Base-by-base conservation (phyloP, 306 rosid species). In the Datisca glomerata region DNA sequence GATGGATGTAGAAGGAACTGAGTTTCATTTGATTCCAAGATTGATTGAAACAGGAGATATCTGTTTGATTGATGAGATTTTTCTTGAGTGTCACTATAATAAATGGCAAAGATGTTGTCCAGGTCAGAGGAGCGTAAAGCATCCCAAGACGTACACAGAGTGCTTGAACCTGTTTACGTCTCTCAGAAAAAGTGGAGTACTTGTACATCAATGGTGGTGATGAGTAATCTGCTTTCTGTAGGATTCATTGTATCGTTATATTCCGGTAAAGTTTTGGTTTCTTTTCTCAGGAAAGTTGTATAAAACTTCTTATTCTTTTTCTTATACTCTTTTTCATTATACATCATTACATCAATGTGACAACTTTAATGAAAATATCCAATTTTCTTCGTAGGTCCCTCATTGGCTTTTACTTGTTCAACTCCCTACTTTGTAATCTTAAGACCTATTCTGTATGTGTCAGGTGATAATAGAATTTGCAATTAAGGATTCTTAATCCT, bases 201-300 rank as follows among this genome's bases (percentile, higher is more conserved):
- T 80, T 61, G 96, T 85, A 60, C 96, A 85, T 62, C 96, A 85
- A 45, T 85, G 96, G 96, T 85, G 74, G 74, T 85, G 57, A 72
- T n/a, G n/a, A n/a, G n/a, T n/a, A n/a, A n/a, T n/a, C n/a, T 31
- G 27, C 51, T 28, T 48, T 48, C 54, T 48, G 31, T 48, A 20
- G 13, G 18, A 20, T 62, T 62, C n/a, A n/a, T n/a, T n/a, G n/a
- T n/a, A n/a, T n/a, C n/a, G n/a, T n/a, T n/a, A n/a, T n/a, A n/a
- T n/a, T n/a, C n/a, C n/a, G n/a, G n/a, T n/a, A n/a, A n/a, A n/a
- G n/a, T 48, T 47, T 61, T 53, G 47, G 56, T 18, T 54, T 43
- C 24, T 61, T 53, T 59, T 32, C 18, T 40, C 61, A 20, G 29
- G 37, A 49, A 18, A 43, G 15, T 17, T 46, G 8, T 33, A 51